These are phyloP conservation scores for Zarea fungicola DNA, from an alignment of 2,329 filamentous ascomycete genomes.

Conservation along the genomic window DNA sequence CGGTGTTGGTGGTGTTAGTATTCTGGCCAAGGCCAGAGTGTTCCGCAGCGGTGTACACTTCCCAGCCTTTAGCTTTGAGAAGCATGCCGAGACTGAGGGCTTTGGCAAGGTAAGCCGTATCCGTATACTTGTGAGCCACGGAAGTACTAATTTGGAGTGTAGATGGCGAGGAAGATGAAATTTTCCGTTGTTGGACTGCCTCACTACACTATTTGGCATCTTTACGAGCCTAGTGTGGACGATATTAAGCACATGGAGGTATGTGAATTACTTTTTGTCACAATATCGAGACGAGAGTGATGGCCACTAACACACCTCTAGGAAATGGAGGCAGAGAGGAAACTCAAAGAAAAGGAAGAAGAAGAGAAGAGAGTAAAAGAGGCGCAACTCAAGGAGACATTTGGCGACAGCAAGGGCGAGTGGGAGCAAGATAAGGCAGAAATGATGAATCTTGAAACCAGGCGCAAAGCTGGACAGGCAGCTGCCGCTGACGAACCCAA, in stretches of 20 bases:
- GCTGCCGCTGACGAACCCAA: constrained; percentile 10
- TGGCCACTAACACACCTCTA: constrained; percentile 29
- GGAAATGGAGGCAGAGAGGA: constrained; percentile 89
- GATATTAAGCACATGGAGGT: constrained; percentile 96
- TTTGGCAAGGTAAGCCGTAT: constrained; percentile 78
- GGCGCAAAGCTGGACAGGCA: constrained; percentile 16
- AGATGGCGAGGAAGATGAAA: constrained; percentile 97
- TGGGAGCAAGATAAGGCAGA: constrained; percentile 88
- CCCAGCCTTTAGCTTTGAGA: constrained; percentile 96
- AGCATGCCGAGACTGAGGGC: constrained; percentile 95
- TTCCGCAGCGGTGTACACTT: constrained; percentile 96
- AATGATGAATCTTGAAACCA: constrained; percentile 57
- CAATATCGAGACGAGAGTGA: background rate
- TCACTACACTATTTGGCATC: constrained; percentile 98
- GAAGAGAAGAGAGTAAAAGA: constrained; percentile 64
- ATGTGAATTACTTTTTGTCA: constrained; percentile 17
- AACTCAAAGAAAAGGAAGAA: constrained; percentile 67
- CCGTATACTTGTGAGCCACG: background rate
- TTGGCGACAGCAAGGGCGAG: constrained; percentile 68
- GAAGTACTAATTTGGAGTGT: constrained; percentile 14
- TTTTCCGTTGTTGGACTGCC: constrained; percentile 93
- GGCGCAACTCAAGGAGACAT: constrained; percentile 75
- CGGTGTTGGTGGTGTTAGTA: constrained; percentile 94
- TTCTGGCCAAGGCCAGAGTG: constrained; percentile 90
- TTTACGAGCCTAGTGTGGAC: constrained; percentile 98